Base-by-base conservation (phyloP, 148 eudicot species). In the Heliosperma pusillum region DNA sequence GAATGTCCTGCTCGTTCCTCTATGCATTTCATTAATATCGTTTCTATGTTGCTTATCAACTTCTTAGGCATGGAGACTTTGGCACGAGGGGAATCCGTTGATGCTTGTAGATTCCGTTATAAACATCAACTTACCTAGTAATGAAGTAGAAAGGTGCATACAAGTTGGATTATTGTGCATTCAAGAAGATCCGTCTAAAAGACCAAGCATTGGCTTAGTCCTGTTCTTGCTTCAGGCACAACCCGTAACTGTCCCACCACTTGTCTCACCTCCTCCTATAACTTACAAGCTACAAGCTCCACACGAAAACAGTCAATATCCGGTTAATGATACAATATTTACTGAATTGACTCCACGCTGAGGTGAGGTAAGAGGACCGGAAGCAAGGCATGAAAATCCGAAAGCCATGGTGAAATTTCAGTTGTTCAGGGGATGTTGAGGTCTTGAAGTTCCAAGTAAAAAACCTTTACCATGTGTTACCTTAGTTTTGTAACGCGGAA, bases 1-100 rank as follows among this genome's bases (percentile, higher is more conserved):
- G n/a, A n/a, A n/a, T n/a, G n/a, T n/a, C n/a, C n/a, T n/a, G n/a
- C n/a, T n/a, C n/a, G n/a, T n/a, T n/a, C n/a, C n/a, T n/a, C n/a
- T n/a, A n/a, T n/a, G n/a, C n/a, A n/a, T n/a, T n/a, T n/a, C n/a
- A n/a, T n/a, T 29, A 29, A 29, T 29, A 29, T 29, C 3, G 65
- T 24, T 5, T 24, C 11, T 24, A 0, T 61, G 16, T 29, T 4
- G 29, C 33, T 25, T 62, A 25, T 62, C 2, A 26, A 25, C 17
- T 15, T 40, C 16, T 40, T 55, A 77, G 79, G 79, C 74, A n/a
- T 77, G 74, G 74, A 60, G 69, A 15, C 60, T 69, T 5, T 77
- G 79, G 79, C 29, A 10, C 2, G 50, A 60, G 16, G 56, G 40
- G 3, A 29, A 19, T 11, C 30, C 22, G 0, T 44, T 60, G 25